Conservation (phyloP, 345 rosid species). For the Erysimum cheiranthoides region DNA sequence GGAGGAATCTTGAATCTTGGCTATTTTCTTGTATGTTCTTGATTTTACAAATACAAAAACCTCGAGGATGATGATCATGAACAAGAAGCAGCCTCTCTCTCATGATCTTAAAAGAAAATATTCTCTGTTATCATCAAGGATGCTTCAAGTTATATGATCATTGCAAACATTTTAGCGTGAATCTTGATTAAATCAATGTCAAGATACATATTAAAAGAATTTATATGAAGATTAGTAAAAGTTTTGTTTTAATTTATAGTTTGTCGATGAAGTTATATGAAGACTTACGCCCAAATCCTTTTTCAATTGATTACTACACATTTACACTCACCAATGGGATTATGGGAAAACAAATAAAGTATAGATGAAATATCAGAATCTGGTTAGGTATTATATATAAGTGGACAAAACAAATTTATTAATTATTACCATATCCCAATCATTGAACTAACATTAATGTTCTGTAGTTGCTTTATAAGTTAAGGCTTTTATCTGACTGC, state of each 20-base stretch:
- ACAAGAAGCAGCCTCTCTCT: background rate
- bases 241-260: too few species aligned
- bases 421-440: background rate
- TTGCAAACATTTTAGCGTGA: too few species aligned
- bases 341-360: slow-evolving; percentile 13
- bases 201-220: too few species aligned
- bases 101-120: background rate
- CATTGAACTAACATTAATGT: background rate
- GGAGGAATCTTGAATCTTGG: slow-evolving; percentile 54
- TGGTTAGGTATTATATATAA: background rate
- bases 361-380: slow-evolving; percentile 21
- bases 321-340: slow-evolving; percentile 21
- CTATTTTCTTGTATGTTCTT: slow-evolving; percentile 53
- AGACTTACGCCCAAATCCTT: too few species aligned
- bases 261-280: too few species aligned
- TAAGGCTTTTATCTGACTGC: background rate
- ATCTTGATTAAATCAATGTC: too few species aligned
- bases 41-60: slow-evolving; percentile 45
- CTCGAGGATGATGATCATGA: slow-evolving; percentile 16
- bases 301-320: background rate
- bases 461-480: background rate
- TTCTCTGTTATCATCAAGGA: background rate
- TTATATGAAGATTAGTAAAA: too few species aligned
- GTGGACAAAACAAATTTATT: too few species aligned
- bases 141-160: too few species aligned